Evolutionary conservation across 1,139 yeast species (phyloP), one percentile per base, ranked within the genome.

Genomic region (Arxiozyma slooffiae): DNA sequence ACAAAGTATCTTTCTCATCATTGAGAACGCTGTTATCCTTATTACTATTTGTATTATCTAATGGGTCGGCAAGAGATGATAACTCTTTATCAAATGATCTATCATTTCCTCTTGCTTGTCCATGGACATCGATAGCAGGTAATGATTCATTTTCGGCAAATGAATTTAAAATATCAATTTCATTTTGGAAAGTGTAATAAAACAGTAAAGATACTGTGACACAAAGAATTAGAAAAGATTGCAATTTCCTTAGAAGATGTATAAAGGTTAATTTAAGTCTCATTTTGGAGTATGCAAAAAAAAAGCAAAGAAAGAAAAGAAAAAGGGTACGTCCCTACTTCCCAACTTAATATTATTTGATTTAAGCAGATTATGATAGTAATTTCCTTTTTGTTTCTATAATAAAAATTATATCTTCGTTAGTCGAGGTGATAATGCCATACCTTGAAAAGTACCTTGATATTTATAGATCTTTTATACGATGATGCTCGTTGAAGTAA

Each of bases 101-200:
- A 42, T 47, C 42, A 16, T n/a, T 16, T 39, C 21, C n/a, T 11
- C 26, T 47, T 6, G 36, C 18, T 7, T 30, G 23, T 1, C 44
- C n/a, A 14, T 20, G 23, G 7, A 26, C 52, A 46, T 56, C 58
- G 30, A 64, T 63, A 1, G 63, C 57, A 4, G 69, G 69, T 47
- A 63, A 51, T 36, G 56, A 60, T 45, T 66, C 69, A 42, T 61
- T 64, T 46, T 64, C 66, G 11, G 70, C 70, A 48, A 55, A 64
- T 0, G 68, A 62, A 49, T 67, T 67, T 39, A 67, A 52, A 50
- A 61, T 64, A 45, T 64, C 63, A n/a, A 67, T 58, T 51, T 67
- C 69, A 55, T 67, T 67, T 52, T 63, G 60, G 47, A 67, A 66
- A 3, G 67, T 62, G 50, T 67, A 67, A 47, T 67, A 67, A 46